Percentiles rank a stretch among this genome's conserved stretches.
These are phyloP conservation scores for Trichoderma endophyticum DNA, from an alignment of 2,329 filamentous ascomycete species.

Conservation along the genomic window DNA sequence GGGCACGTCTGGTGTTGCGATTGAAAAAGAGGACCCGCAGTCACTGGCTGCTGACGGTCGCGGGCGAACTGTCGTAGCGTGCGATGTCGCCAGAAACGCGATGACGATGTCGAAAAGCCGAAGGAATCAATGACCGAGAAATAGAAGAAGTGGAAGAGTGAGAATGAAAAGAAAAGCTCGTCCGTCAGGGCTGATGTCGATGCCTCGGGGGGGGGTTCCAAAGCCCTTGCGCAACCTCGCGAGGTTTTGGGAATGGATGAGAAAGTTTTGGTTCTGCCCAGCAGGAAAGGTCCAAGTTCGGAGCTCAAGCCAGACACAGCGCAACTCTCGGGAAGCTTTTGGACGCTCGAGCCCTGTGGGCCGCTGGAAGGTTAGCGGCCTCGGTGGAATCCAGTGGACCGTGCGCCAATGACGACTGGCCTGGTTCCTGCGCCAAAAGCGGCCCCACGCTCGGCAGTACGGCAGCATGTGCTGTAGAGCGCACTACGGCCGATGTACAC, in stretches of 20 bases:
- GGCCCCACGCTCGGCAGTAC: conserved; percentile 8
- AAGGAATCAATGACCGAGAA: not conserved
- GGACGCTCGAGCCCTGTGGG: conserved; percentile 2
- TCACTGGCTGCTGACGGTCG: conserved; percentile 1
- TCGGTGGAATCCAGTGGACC: not conserved
- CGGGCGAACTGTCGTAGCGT: not conserved
- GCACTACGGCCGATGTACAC: not conserved
- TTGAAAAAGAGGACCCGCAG: not conserved
- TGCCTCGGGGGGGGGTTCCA: not conserved
- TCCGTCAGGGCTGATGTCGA: not conserved
- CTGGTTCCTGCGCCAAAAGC: conserved; percentile 15
- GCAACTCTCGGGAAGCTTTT: not conserved
- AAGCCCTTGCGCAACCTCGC: conserved; percentile 14
- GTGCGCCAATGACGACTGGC: conserved; percentile 8
- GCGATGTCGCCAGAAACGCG: not conserved
- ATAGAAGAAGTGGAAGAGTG: not conserved
- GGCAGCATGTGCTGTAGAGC: not conserved
- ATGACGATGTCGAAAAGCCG: not conserved
- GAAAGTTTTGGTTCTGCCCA: not conserved
- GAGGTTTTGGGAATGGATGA: not conserved
- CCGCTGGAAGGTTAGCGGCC: conserved; percentile 4
- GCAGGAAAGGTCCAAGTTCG: not conserved
- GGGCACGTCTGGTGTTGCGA: not conserved
- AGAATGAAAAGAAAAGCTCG: not conserved
- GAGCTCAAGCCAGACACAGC: not conserved